Base-by-base conservation (phyloP, 2,329 filamentous ascomycete genomes). In the Meredithiella fracta region DNA sequence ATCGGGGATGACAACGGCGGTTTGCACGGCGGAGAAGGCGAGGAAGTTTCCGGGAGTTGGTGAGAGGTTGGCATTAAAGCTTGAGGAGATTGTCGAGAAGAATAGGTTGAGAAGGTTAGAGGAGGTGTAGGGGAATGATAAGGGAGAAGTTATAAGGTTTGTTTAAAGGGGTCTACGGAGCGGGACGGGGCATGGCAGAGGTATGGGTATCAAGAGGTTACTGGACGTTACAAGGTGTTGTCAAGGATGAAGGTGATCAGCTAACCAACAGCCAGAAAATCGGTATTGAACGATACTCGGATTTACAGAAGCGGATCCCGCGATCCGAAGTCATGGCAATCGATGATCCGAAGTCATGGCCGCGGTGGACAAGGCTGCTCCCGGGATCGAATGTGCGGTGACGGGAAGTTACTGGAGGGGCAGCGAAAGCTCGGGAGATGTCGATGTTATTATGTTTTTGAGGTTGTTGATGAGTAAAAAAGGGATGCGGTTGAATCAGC, bases 351-450 rank as follows among this genome's bases (percentile, higher is more conserved):
- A 83, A 47, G 84, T 96, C 15, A 75, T 71, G 52, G 68, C 69
- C 6, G 74, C 77, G 0, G 77, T 87, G 0, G 68, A 70, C 4
- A 64, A 65, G 6, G 71, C 90, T 23, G 86, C 94, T 63, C 65
- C 72, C 0, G 65, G 67, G 0, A 79, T 90, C 56, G 73, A 88
- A 65, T 70, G 87, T 57, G 85, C 88, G 51, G 76, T 94, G 51
- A 82, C 84, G 49, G 91, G 91, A 0, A 94, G 86, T 58, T 96
- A 94, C 65, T 80, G 91, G 23, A 80, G 91, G 29, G 90, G 91
- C 17, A 78, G 86, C 3, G 67, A 75, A 29, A 77, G 76, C 53
- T 92, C 82, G 5, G 81, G 86, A 2, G 91, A 96, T 64, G 84
- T 96, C 57, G 91, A 96, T 66, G 73, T 91, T 42, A 79, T 97